phyloP scores from a whole-genome alignment of 495 filamentous ascomycete species.

The Aspergillus cavernicola region DNA sequence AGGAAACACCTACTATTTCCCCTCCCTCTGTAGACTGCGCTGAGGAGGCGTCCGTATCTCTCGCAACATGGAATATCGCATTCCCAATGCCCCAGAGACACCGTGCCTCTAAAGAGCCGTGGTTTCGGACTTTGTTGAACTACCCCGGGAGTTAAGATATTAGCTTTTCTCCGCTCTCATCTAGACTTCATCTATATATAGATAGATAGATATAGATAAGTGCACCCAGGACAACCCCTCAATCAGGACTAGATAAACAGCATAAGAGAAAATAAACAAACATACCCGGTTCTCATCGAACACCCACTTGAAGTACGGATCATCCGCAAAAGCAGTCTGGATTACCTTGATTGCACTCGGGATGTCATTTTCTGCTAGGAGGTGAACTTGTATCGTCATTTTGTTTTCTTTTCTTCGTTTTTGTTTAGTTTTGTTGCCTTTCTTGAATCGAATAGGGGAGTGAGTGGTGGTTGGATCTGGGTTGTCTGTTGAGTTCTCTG shows the following conservation, averaged over 20 bases:
- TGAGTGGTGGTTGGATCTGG: neutral
- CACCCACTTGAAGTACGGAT: conserved; percentile 64
- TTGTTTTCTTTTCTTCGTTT: neutral
- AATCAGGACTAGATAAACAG: too few relatives aligned
- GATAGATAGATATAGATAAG: too few relatives aligned
- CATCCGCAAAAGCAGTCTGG: conserved; percentile 59
- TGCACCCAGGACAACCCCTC: too few relatives aligned
- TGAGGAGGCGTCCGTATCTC: conserved; percentile 21
- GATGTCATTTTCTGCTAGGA: conserved; percentile 55
- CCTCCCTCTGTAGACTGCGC: conserved; percentile 2
- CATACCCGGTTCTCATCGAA: conserved; percentile 51
- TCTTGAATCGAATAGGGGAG: neutral
- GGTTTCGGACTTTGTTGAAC: conserved; percentile 41
- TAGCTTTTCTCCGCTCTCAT: neutral
- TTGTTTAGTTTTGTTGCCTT: neutral
- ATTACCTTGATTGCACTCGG: conserved; percentile 55
- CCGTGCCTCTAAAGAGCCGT: conserved; percentile 51
- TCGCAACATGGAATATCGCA: conserved; percentile 61
- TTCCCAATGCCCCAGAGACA: conserved; percentile 60
- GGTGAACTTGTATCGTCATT: conserved; percentile 56
- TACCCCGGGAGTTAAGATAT: conserved; percentile 14
- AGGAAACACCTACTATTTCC: conserved; percentile 57
- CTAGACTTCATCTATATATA: too few relatives aligned
- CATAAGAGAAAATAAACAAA: too few relatives aligned
- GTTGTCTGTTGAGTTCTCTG: too few relatives aligned